phyloP scores from a whole-genome alignment of 257 asterid genomes.

The Solanum pinnatisectum region DNA sequence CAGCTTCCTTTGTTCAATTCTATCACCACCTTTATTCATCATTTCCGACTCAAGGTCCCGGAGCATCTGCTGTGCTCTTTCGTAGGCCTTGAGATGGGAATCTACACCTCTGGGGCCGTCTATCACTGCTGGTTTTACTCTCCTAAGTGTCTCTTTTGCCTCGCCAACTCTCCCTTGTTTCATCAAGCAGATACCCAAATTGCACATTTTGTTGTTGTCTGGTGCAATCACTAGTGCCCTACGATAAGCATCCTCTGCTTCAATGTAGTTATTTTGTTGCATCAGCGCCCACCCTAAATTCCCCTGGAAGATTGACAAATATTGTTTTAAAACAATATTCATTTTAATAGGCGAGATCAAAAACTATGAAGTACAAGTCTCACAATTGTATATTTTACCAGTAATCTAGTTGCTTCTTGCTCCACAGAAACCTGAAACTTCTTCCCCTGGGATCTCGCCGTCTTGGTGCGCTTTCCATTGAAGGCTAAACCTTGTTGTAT shows the following conservation, averaged over 20 bases:
- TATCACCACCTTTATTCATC: conserved; percentile 50
- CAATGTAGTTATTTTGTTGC: conserved; percentile 84
- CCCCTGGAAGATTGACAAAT: conserved; percentile 37
- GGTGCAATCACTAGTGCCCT: conserved; percentile 75
- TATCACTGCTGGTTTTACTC: conserved; percentile 75
- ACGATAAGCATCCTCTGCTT: conserved; percentile 88
- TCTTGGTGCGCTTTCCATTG: conserved; percentile 88
- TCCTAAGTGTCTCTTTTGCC: conserved; percentile 77
- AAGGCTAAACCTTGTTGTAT: conserved; percentile 96
- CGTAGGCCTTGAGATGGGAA: conserved; percentile 94
- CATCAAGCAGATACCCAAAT: conserved; percentile 87
- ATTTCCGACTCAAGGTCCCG: conserved; percentile 78
- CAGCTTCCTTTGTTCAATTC: conserved; percentile 61
- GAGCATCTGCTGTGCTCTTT: conserved; percentile 93
- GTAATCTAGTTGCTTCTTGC: conserved; percentile 88
- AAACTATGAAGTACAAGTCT: not conserved
- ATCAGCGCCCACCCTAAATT: conserved; percentile 97
- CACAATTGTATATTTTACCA: conserved; percentile 34
- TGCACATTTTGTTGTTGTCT: conserved; percentile 95
- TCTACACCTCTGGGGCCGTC: conserved; percentile 96
- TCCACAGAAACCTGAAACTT: conserved; percentile 95
- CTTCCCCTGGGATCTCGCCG: conserved; percentile 96
- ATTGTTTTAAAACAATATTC: not conserved
- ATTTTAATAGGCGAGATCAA: not conserved
- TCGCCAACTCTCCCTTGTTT: conserved; percentile 80